These are phyloP conservation scores for Ogataea nitratoaversa DNA, from an alignment of 805 yeast species.

Conservation along the genomic window DNA sequence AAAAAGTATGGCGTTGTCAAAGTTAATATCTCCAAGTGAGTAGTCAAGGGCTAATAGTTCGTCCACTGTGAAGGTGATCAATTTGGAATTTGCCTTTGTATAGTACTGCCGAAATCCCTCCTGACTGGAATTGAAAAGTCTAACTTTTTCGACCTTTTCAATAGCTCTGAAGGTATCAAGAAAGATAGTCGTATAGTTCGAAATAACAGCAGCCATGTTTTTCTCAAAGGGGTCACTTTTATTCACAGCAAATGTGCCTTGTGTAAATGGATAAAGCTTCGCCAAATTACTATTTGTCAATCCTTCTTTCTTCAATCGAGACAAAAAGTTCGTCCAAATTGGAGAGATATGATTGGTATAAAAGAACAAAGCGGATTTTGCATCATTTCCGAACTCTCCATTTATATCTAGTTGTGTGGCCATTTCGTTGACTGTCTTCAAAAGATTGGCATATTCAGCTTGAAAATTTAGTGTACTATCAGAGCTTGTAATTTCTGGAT, in stretches of 20 bases:
- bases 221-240: conserved; percentile 1
- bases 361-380: conserved; percentile 34
- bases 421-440: conserved; percentile 26
- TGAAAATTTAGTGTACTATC: conserved; percentile 20
- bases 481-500: background rate
- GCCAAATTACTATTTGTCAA: conserved; percentile 21
- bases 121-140: background rate
- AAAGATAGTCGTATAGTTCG: conserved; percentile 7
- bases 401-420: conserved; percentile 28
- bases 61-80: conserved; percentile 3
- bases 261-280: conserved; percentile 23
- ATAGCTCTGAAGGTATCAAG: conserved; percentile 8
- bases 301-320: conserved; percentile 15
- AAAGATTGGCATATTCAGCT: conserved; percentile 6
- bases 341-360: conserved; percentile 23
- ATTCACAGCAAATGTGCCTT: conserved; percentile 23
- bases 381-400: conserved; percentile 36
- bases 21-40: conserved; percentile 9
- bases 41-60: conserved; percentile 1
- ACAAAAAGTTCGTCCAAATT: conserved; percentile 22
- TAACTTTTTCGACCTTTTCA: conserved; percentile 6
- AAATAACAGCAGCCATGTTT: conserved; percentile 5
- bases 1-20: conserved; percentile 28
- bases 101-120: background rate
- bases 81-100: background rate